Evolutionary conservation across 2,329 filamentous ascomycete species (phyloP).

Genomic region (Fusarium sp.): DNA sequence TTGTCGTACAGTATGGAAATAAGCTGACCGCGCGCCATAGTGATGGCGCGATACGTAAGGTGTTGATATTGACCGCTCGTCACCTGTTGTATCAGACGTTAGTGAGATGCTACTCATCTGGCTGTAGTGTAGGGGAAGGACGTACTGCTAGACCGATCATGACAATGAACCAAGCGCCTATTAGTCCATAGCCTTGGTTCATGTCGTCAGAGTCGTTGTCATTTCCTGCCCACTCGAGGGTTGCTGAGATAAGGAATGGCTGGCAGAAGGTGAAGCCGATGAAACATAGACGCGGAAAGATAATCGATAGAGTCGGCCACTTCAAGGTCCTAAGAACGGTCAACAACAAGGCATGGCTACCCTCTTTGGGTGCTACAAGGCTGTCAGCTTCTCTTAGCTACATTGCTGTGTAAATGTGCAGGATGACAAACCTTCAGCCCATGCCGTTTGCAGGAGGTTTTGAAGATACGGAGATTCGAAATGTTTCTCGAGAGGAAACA

Average conservation of each 20-base stretch:
- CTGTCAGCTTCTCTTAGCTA: slow-evolving; percentile 17
- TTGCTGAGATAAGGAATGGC: slow-evolving; percentile 40
- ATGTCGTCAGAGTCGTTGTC: slow-evolving; percentile 18
- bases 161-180: slow-evolving; percentile 40
- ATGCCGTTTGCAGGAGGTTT: slow-evolving; percentile 17
- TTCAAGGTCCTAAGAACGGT: slow-evolving; percentile 21
- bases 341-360: slow-evolving; percentile 12
- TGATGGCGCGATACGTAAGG: slow-evolving; percentile 47
- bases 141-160: slow-evolving; percentile 33
- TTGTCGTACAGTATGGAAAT: slow-evolving; percentile 48
- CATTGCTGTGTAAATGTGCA: not conserved
- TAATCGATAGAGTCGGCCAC: slow-evolving; percentile 14
- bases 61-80: slow-evolving; percentile 32
- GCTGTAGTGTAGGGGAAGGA: rapidly evolving
- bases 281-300: slow-evolving; percentile 35
- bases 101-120: not conserved
- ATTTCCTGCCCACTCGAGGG: slow-evolving; percentile 14
- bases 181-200: slow-evolving; percentile 36
- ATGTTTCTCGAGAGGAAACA: slow-evolving; percentile 33
- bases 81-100: slow-evolving; percentile 1
- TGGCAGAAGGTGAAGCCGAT: slow-evolving; percentile 41
- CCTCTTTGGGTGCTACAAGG: slow-evolving; percentile 9
- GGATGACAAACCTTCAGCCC: slow-evolving; percentile 16
- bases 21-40: slow-evolving; percentile 51
- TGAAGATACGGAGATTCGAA: slow-evolving; percentile 36